Evolutionary conservation across 2,329 filamentous ascomycete species (phyloP).

Genomic region (Cytospora paraplurivora): DNA sequence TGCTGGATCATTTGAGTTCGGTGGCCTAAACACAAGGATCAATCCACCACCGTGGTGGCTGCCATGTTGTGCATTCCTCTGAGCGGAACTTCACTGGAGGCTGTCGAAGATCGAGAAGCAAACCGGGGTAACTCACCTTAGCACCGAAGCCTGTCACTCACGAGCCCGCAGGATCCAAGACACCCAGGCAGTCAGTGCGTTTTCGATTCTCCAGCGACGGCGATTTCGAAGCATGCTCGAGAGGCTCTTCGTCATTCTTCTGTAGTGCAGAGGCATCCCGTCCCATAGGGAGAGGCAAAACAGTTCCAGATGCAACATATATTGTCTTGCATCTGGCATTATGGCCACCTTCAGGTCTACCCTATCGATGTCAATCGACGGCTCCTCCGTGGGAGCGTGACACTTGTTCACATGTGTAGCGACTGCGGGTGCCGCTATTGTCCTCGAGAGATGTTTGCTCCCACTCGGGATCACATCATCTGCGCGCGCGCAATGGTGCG

Average conservation of each 20-base stretch:
- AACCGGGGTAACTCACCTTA: neutral
- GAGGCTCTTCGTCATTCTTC: constrained; percentile 1
- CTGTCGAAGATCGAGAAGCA: neutral
- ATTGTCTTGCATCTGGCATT: constrained; percentile 5
- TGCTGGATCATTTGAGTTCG: neutral
- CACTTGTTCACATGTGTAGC: constrained; percentile 2
- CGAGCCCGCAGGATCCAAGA: constrained; percentile 17
- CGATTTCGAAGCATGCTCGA: neutral
- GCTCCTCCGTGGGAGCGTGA: constrained; percentile 5
- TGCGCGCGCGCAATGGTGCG: neutral
- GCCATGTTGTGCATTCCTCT: neutral
- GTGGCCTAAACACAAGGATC: neutral
- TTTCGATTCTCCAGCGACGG: neutral
- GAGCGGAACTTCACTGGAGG: neutral
- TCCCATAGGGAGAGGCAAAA: constrained; percentile 14
- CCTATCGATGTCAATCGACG: neutral
- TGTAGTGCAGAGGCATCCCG: constrained; percentile 9
- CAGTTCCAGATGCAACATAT: constrained; percentile 15
- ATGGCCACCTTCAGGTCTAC: neutral
- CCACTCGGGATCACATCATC: neutral
- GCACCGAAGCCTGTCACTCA: neutral
- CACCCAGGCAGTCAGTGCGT: constrained; percentile 3
- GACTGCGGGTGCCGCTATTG: neutral
- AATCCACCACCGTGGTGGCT: neutral
- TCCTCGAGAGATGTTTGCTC: neutral